These are phyloP conservation scores for Meyerozyma sp. DNA, from an alignment of 1,139 yeast genomes.

Conservation along the genomic window DNA sequence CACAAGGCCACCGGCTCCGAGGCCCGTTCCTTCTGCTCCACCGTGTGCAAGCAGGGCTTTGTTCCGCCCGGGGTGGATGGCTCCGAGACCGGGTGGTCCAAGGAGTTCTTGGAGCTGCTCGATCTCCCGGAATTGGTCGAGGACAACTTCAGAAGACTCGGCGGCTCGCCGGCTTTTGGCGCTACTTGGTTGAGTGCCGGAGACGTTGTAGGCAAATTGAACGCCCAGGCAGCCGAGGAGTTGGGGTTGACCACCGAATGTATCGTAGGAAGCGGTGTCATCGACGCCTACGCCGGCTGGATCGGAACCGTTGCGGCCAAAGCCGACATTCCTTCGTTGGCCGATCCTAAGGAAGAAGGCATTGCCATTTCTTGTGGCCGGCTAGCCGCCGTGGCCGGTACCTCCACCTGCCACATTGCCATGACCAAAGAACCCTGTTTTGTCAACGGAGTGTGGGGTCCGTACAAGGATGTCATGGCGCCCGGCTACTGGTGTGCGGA, in stretches of 20 bases:
- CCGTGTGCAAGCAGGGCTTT: slow-evolving; percentile 93
- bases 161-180: slow-evolving; percentile 73
- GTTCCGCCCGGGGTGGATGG: slow-evolving; percentile 89
- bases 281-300: slow-evolving; percentile 99
- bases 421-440: slow-evolving; percentile 81
- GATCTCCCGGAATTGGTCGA: slow-evolving; percentile 74
- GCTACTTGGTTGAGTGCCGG: slow-evolving; percentile 84
- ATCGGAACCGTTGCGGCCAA: slow-evolving; percentile 95
- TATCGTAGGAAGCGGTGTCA: slow-evolving; percentile 90
- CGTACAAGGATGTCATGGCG: slow-evolving; percentile 87
- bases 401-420: slow-evolving; percentile 94
- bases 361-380: slow-evolving; percentile 70
- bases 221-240: slow-evolving; percentile 65
- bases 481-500: slow-evolving; percentile 95
- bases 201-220: slow-evolving; percentile 72
- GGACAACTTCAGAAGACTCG: slow-evolving; percentile 71
- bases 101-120: slow-evolving; percentile 61
- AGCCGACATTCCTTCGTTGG: slow-evolving; percentile 45
- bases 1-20: slow-evolving; percentile 86
- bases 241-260: slow-evolving; percentile 77
- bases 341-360: slow-evolving; percentile 32
- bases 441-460: slow-evolving; percentile 98
- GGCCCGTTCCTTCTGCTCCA: slow-evolving; percentile 82
- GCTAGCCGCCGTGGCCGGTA: slow-evolving; percentile 96
- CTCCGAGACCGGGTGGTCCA: slow-evolving; percentile 84